Evolutionary conservation across 306 rosid species (phyloP).

Genomic region (Cucurbita argyrosperma): DNA sequence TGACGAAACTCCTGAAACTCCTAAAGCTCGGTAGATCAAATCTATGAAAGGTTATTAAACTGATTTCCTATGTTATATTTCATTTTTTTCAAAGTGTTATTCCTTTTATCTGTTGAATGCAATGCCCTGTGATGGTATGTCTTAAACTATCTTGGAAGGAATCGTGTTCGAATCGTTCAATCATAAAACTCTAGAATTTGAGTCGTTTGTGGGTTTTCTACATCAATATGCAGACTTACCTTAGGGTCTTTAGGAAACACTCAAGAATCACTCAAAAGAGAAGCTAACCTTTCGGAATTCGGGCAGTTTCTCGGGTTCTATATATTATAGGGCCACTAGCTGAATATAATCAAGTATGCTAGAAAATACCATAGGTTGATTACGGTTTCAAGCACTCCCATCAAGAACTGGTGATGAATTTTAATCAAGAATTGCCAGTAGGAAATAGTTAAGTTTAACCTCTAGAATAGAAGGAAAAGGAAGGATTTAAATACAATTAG

Average conservation of each 20-base stretch:
- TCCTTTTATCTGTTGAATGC: background rate
- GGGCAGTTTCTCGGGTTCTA: background rate
- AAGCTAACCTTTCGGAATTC: background rate
- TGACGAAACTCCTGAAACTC: constrained; percentile 32
- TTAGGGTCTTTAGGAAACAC: background rate
- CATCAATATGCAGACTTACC: background rate
- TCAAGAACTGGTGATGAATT: background rate
- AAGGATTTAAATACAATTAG: constrained; percentile 8
- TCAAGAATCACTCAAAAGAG: background rate
- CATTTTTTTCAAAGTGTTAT: background rate
- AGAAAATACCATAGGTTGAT: no score
- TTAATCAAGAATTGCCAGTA: background rate
- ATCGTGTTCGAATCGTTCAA: background rate
- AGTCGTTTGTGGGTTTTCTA: background rate
- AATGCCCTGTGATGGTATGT: background rate
- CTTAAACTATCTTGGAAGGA: constrained; percentile 5
- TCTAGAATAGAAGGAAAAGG: constrained; percentile 5
- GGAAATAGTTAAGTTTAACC: background rate
- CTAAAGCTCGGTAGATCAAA: constrained; percentile 25
- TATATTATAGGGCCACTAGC: no score
- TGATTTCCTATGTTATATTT: background rate
- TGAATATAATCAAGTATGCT: no score
- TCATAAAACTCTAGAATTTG: no score
- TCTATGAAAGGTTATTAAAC: background rate
- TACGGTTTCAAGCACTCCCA: background rate